Percentiles rank a stretch among this genome's conserved stretches.
phyloP scores from a whole-genome alignment of 805 yeast genomes.

The Starmerella asiatica region DNA sequence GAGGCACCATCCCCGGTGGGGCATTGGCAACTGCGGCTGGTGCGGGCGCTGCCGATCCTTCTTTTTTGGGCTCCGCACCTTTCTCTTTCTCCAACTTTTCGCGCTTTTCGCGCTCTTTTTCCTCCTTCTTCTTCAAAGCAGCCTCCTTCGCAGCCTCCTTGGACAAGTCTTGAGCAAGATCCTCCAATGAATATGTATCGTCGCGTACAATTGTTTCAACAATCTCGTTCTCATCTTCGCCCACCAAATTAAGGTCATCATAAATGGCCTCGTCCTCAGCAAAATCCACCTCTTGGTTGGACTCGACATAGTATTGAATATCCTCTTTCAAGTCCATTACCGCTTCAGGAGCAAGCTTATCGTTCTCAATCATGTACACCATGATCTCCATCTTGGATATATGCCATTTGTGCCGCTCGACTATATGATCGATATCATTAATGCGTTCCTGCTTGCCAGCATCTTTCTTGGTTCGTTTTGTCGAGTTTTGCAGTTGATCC shows the following conservation, averaged over 20 bases:
- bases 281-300: slow-evolving; percentile 83
- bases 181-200: slow-evolving; percentile 27
- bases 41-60: not conserved
- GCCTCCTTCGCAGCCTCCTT: slow-evolving; percentile 27
- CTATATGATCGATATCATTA: slow-evolving; percentile 45
- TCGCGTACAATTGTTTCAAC: slow-evolving; percentile 26
- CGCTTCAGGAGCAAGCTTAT: slow-evolving; percentile 61
- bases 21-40: not conserved
- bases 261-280: slow-evolving; percentile 88
- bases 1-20: not conserved
- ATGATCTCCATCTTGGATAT: slow-evolving; percentile 64
- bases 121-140: slow-evolving; percentile 16
- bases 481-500: slow-evolving; percentile 38
- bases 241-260: slow-evolving; percentile 65
- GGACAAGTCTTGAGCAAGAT: slow-evolving; percentile 26
- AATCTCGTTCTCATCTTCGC: slow-evolving; percentile 39
- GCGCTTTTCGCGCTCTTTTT: slow-evolving; percentile 15
- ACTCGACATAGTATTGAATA: slow-evolving; percentile 82
- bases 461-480: slow-evolving; percentile 50
- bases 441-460: slow-evolving; percentile 42
- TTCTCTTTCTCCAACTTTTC: slow-evolving; percentile 17
- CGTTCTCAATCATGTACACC: slow-evolving; percentile 63
- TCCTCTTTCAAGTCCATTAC: slow-evolving; percentile 74
- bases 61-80: not conserved
- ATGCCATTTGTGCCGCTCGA: slow-evolving; percentile 70